A percentile compares a stretch with the other conserved stretches of the same genome.
These are phyloP conservation scores for Suillus lakei DNA, from an alignment of 768 basidiomycete species.

Conservation along the genomic window DNA sequence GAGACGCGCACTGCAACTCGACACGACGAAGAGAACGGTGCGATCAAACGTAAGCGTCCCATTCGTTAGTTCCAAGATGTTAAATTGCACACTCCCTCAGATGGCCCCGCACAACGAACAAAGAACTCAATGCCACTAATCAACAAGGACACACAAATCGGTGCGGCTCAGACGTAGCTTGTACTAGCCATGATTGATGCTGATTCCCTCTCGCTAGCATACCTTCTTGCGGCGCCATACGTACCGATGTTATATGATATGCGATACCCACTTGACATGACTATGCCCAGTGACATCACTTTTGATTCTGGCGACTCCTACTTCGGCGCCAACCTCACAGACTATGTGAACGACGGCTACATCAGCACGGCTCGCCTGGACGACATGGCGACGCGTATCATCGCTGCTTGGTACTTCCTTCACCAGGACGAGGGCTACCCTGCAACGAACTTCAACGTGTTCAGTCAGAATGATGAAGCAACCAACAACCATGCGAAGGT, in stretches of 20 bases:
- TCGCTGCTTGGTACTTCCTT: too few species aligned
- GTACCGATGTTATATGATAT: constrained; percentile 13
- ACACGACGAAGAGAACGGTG: constrained; percentile 5
- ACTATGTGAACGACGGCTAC: too few species aligned
- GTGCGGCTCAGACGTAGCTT: background rate
- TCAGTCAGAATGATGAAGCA: too few species aligned
- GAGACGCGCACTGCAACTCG: constrained; percentile 1
- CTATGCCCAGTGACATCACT: too few species aligned
- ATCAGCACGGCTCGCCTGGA: too few species aligned
- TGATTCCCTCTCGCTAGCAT: background rate
- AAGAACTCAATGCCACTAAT: background rate
- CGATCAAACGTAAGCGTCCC: background rate
- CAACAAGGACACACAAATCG: background rate
- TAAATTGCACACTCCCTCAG: background rate
- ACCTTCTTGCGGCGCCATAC: constrained; percentile 5
- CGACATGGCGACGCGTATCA: too few species aligned
- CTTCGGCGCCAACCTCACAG: too few species aligned
- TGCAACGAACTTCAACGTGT: too few species aligned
- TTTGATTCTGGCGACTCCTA: too few species aligned
- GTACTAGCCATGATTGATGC: background rate
- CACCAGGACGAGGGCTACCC: too few species aligned
- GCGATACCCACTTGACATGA: constrained; percentile 3
- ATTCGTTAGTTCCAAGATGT: background rate
- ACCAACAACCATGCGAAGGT: too few species aligned
- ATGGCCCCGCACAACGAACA: background rate